Base-by-base conservation (phyloP, 1,139 yeast species). In the Geotrichum bryndzae region DNA sequence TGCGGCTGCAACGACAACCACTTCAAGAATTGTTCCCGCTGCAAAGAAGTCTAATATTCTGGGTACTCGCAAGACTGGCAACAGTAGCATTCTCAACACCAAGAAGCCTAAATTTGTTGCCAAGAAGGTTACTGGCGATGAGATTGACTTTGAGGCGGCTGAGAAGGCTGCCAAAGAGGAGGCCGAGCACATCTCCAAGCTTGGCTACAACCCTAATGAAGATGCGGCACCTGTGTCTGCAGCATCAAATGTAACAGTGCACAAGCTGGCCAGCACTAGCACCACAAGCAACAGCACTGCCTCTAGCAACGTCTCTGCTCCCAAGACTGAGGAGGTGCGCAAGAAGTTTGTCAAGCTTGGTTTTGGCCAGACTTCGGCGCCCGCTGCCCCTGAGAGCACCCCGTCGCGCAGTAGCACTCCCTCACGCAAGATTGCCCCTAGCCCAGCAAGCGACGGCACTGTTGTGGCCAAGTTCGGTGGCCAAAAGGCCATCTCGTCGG, bases 401-500 rank as follows among this genome's bases (percentile, higher is more conserved):
- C 45, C 29, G 7, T 50, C 61, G 13, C 22, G 54, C n/a, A 29
- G 54, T 23, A 23, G 57, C 15, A 54, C 61, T 3, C 55, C 60
- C 18, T 60, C 61, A 15, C 58, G 60, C 22, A 31, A 76, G 1
- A 68, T 75, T 3, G 71, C 71, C 22, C 67, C 70, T 33, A 80
- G 81, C 1, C 70, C 80, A 2, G 76, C 76, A 41, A 68, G 74
- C 57, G 70, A 69, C 58, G 67, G 75, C 22, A 64, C 63, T 33
- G 72, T 74, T 22, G 73, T 73, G 53, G 83, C 82, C 71, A 90
- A 91, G 75, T 94, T 82, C 74, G 98, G 97, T 61, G 78, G 79
- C 52, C 97, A 92, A 74, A 94, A 90, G 80, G 96, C 92, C 61
- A 95, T 94, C 67, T 92, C 98, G 0, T 91, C 97, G 0, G 99